Percentiles rank a stretch among this genome's conserved stretches.
phyloP scores from a whole-genome alignment of 805 yeast genomes.

The Saturnispora gosingensis region DNA sequence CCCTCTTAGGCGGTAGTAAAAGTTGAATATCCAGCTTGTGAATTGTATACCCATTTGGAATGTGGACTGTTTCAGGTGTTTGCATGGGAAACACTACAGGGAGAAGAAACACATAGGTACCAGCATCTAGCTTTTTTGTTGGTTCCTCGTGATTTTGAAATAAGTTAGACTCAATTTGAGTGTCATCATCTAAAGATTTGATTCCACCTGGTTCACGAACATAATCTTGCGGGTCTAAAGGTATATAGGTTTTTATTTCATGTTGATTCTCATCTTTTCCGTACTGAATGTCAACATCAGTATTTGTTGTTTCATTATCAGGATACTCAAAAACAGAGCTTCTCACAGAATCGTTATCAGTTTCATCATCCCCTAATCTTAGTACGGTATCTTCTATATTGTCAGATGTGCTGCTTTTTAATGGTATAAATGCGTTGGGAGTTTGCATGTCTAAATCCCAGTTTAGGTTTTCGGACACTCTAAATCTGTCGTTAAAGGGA shows the following conservation, averaged over 20 bases:
- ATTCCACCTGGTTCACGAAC: conserved; percentile 15
- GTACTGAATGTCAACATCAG: conserved; percentile 11
- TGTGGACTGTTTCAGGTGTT: conserved; percentile 51
- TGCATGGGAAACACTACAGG: conserved; percentile 54
- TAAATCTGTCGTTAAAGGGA: conserved; percentile 35
- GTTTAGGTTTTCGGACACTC: conserved; percentile 32
- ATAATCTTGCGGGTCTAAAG: conserved; percentile 19
- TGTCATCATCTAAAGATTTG: conserved; percentile 3
- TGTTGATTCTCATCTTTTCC: conserved; percentile 24
- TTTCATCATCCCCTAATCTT: conserved; percentile 14
- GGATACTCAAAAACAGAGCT: background rate
- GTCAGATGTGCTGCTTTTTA: conserved; percentile 14
- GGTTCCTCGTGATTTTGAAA: conserved; percentile 12
- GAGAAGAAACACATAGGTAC: conserved; percentile 58
- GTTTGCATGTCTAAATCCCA: conserved; percentile 35
- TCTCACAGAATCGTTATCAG: background rate
- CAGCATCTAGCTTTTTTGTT: conserved; percentile 38
- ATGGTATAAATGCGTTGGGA: conserved; percentile 30
- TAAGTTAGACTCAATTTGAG: conserved; percentile 11
- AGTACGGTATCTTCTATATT: conserved; percentile 13
- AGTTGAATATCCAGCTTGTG: conserved; percentile 36
- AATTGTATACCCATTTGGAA: conserved; percentile 40
- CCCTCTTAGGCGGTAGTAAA: conserved; percentile 22
- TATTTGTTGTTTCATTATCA: conserved; percentile 7
- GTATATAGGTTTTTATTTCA: conserved; percentile 16